Evolutionary conservation across 1,284 basidiomycete species (phyloP), one percentile per base, ranked within the genome.

Genomic region (Tetrapyrgos nigripes): DNA sequence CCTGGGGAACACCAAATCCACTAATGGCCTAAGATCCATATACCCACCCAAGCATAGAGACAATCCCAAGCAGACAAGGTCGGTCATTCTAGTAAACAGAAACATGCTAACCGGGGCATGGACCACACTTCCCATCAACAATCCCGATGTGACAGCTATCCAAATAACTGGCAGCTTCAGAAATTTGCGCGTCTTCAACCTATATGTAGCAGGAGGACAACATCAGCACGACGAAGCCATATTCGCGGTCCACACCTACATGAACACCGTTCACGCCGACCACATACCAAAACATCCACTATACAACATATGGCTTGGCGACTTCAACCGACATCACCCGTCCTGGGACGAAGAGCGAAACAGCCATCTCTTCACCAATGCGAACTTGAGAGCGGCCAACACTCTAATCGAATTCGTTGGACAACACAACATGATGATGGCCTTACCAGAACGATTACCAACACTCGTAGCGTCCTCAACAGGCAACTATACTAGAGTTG

Each of bases 241-340:
- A 23, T 59, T 27, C 17, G 28, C 28, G n/a, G 45, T 68, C 2
- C 23, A 62, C 11, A 24, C 8, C 4, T 49, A 43, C 45, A 24
- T 49, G n/a, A n/a, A 37, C 9, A 28, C 45, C 28, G 26, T 21
- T n/a, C 26, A 26, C 13, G 48, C 44, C 6, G 17, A 33, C 14
- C 8, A 19, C 3, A 27, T n/a, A 13, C 52, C 48, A 10, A 45
- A 37, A 11, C 27, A 24, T 9, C 57, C 51, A n/a, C n/a, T 53
- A 2, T 10, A 48, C 8, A 40, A 37, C 17, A 40, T 79, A 8
- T 79, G 76, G 76, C 61, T 73, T 0, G 81, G 80, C 0, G 80
- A 84, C 65, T 83, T 84, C 73, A 84, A 83, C 65, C 63, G 75
- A 0, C 82, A 85, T 62, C 79, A 84, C 67, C 78, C 75, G 0